Base-by-base conservation (phyloP, 2,329 filamentous ascomycete species). In the Colletotrichum melonis region DNA sequence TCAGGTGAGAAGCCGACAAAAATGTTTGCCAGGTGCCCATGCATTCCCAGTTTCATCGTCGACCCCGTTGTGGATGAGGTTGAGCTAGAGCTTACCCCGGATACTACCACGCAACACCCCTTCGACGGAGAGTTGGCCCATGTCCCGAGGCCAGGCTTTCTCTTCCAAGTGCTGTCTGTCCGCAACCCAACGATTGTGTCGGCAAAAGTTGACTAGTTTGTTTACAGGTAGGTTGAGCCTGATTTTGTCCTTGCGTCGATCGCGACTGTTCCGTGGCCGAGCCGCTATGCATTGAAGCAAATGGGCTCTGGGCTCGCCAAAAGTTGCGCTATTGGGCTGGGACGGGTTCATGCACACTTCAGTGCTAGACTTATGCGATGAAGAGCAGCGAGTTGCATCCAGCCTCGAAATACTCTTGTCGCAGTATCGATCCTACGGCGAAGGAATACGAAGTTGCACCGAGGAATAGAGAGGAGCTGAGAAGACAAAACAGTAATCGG, bases 1-100 rank as follows among this genome's bases (percentile, higher is more conserved):
- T 69, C 66, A 38, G 66, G 42, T 26, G 60, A 65, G 30, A 6
- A 70, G 26, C 26, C n/a, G n/a, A 26, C 2, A 32, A 56, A 38
- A 54, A 65, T 60, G 66, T 8, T 55, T 28, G 66, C 66, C 56
- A 56, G 60, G 67, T 19, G 46, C 56, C 70, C 67, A 57, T 70
- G 70, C 60, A 65, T 22, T 70, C 42, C 12, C 46, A 24, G 70
- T 73, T 65, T 73, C 70, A 70, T 55, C 60, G 67, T 56, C 67
- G 14, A 64, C 70, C 60, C 66, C 67, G 46, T 73, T 5, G 38
- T 63, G 65, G 65, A 32, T 35, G n/a, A 32, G 8, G 38, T 38
- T 8, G 38, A 65, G 16, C 35, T 35, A 49, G 28, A 6, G 35
- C 19, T 65, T 65, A 73, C 55, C 70, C 70, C 66, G 56, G 70